Evolutionary conservation across 257 asterid genomes (phyloP).

Genomic region (Asclepias syriaca): DNA sequence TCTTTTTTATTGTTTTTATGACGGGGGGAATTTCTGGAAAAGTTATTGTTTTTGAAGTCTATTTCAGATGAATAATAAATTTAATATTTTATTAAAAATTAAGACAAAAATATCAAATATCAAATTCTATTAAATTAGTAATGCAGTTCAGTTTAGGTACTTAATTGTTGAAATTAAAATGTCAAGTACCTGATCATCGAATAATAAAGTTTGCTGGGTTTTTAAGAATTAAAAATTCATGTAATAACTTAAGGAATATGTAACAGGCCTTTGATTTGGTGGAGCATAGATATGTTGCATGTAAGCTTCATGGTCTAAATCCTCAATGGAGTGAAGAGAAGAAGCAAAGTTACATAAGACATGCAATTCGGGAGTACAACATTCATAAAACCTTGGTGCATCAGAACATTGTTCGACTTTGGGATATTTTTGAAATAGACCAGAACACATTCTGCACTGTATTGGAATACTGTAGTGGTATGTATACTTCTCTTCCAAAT

Average conservation of each 20-base stretch:
- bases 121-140: too few relatives aligned
- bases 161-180: too few relatives aligned
- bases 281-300: slow-evolving; percentile 93
- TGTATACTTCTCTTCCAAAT: slow-evolving; percentile 10
- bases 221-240: slow-evolving; percentile 5
- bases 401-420: slow-evolving; percentile 89
- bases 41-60: too few relatives aligned
- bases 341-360: slow-evolving; percentile 95
- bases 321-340: slow-evolving; percentile 99
- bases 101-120: too few relatives aligned
- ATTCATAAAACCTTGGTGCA: slow-evolving; percentile 92
- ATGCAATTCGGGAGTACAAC: slow-evolving; percentile 98
- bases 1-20: too few relatives aligned
- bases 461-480: slow-evolving; percentile 97
- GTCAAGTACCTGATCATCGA: too few relatives aligned
- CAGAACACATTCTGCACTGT: slow-evolving; percentile 94
- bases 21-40: too few relatives aligned
- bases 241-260: slow-evolving; percentile 18
- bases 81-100: too few relatives aligned
- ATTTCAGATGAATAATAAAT: too few relatives aligned
- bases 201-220: too few relatives aligned
- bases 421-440: slow-evolving; percentile 98
- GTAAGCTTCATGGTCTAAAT: slow-evolving; percentile 95
- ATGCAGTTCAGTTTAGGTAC: too few relatives aligned
- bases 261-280: slow-evolving; percentile 98